Base-by-base conservation (phyloP, 345 rosid genomes). In the Eucalyptus globulus region DNA sequence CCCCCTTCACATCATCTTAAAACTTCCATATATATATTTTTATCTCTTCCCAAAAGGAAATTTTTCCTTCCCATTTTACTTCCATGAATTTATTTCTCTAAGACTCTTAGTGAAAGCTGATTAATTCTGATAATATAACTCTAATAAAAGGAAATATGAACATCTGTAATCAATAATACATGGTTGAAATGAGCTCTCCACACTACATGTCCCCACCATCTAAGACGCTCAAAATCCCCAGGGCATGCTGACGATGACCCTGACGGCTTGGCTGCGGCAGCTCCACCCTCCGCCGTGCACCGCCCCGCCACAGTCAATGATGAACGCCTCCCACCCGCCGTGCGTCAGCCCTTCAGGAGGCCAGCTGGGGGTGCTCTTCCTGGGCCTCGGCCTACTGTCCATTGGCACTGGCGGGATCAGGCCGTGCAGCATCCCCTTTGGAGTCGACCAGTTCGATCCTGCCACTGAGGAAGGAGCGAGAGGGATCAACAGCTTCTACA, bases 351-450 rank as follows among this genome's bases (percentile, higher is more conserved):
- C 93, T 19, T 93, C 80, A 86, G 19, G 53, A 45, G 10, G 22
- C 24, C 99, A 97, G 81, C 8, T 96, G 43, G 93, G 88, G 17
- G 89, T 95, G 81, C 86, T 97, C 81, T 86, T 92, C 53, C 67
- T 67, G 21, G 97, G 95, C 4, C 92, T 97, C 7, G 91, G 93
- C 47, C 88, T 95, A 40, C 83, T 96, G 72, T 90, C 96, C 1
- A 51, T 96, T 6, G 99, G 99, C 80, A 89, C 95, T 5, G 97
- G 97, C 15, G 99, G 99, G 29, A 94, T 96, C 86, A 92, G 97
- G 12, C 97, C 99, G 2, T 95, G 97, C 88, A 93, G 96, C 89
- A 92, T 96, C 67, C 99, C 99, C 1, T 97, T 97, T 88, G 94
- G 97, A 31, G 94, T 97, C 2, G 99, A 96, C 83, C 99, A 97